Evolutionary conservation across 2,329 filamentous ascomycete genomes (phyloP).

Genomic region (Aureobasidium sp.): DNA sequence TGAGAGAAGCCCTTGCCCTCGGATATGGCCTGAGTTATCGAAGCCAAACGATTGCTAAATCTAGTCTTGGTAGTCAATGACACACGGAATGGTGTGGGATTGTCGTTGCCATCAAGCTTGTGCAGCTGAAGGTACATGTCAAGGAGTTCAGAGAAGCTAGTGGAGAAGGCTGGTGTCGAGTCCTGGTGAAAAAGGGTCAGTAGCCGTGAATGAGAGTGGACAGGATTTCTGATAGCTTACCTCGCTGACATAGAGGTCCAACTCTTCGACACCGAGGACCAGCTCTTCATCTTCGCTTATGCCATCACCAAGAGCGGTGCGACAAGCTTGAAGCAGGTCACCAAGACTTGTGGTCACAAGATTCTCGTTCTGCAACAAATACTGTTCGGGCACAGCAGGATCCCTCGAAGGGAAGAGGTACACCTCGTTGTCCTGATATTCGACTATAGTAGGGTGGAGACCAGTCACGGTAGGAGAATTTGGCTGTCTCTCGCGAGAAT

Average conservation of each 20-base stretch:
- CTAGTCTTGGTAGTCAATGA: conserved; percentile 48
- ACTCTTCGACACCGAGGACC: conserved; percentile 47
- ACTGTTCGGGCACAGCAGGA: conserved; percentile 47
- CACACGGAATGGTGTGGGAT: conserved; percentile 50
- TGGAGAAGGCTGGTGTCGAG: conserved; percentile 41
- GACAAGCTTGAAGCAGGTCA: conserved; percentile 51
- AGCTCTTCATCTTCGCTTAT: conserved; percentile 52
- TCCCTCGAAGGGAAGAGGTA: conserved; percentile 52
- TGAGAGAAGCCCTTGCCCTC: conserved; percentile 53
- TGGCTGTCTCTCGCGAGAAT: conserved; percentile 22
- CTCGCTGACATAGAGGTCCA: conserved; percentile 53
- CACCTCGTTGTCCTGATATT: conserved; percentile 51
- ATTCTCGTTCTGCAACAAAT: conserved; percentile 50
- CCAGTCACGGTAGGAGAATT: conserved; percentile 32
- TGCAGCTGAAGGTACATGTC: conserved; percentile 53
- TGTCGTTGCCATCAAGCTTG: conserved; percentile 50
- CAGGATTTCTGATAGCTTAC: conserved; percentile 34
- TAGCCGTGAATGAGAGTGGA: neutral
- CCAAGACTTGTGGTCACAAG: conserved; percentile 47
- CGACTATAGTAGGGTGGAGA: conserved; percentile 44
- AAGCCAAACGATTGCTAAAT: conserved; percentile 46
- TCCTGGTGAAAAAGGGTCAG: conserved; percentile 34
- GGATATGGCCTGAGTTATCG: conserved; percentile 46
- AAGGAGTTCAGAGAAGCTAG: conserved; percentile 52
- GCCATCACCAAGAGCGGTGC: conserved; percentile 48